phyloP scores from a whole-genome alignment of 345 rosid genomes.

The Eutrema japonicum region DNA sequence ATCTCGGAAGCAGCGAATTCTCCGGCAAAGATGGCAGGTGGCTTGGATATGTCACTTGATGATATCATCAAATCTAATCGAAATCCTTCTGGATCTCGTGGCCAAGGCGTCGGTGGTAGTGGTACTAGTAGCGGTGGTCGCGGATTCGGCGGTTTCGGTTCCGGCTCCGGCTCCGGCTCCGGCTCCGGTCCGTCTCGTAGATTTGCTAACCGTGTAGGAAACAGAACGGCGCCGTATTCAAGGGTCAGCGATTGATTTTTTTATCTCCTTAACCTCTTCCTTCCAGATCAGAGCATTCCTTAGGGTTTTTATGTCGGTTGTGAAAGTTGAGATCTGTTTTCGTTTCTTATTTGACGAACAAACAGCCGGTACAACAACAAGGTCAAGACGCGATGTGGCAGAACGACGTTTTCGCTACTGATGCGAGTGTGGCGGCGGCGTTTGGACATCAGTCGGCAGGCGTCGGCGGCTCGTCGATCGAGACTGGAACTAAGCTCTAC shows the following conservation, averaged over 20 bases:
- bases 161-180: slow-evolving; percentile 16
- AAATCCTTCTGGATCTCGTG: slow-evolving; percentile 50
- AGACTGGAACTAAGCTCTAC: slow-evolving; percentile 70
- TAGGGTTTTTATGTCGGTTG: slow-evolving; percentile 20
- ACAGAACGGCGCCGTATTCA: slow-evolving; percentile 55
- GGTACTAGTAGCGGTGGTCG: slow-evolving; percentile 39
- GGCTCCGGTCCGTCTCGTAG: slow-evolving; percentile 56
- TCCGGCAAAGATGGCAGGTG: slow-evolving; percentile 56
- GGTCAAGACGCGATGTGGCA: slow-evolving; percentile 59
- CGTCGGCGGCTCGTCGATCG: slow-evolving; percentile 48
- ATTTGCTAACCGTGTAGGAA: slow-evolving; percentile 50
- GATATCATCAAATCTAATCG: slow-evolving; percentile 66
- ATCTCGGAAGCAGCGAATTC: slow-evolving; percentile 13
- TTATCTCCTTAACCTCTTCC: slow-evolving; percentile 24
- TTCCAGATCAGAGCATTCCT: slow-evolving; percentile 41
- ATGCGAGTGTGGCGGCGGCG: slow-evolving; percentile 43
- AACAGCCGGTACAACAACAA: slow-evolving; percentile 50
- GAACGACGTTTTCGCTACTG: slow-evolving; percentile 59
- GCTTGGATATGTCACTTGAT: slow-evolving; percentile 71
- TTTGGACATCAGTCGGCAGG: slow-evolving; percentile 45
- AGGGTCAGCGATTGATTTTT: slow-evolving; percentile 48
- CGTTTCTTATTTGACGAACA: slow-evolving; percentile 45
- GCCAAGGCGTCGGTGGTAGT: slow-evolving; percentile 45
- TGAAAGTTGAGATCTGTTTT: slow-evolving; percentile 41
- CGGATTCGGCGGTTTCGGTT: slow-evolving; percentile 31